phyloP scores from a whole-genome alignment of 768 basidiomycete genomes.

The Amyloporia xantha region DNA sequence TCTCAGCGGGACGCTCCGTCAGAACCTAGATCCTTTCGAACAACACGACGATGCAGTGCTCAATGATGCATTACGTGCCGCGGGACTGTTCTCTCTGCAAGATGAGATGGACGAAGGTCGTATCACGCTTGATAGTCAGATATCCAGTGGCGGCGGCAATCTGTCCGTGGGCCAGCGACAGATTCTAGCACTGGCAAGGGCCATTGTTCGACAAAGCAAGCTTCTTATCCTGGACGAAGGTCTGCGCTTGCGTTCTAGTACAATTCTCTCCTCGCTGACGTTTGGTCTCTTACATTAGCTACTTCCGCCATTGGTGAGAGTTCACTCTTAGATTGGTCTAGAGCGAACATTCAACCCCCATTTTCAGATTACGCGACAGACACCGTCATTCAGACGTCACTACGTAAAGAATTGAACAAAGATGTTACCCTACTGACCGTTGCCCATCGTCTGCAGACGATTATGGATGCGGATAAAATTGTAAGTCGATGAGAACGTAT shows the following conservation, averaged over 20 bases:
- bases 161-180: slow-evolving; percentile 54
- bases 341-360: background rate
- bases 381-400: slow-evolving; percentile 44
- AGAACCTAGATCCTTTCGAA: slow-evolving; percentile 54
- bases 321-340: background rate
- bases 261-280: background rate
- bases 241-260: slow-evolving; percentile 6
- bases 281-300: slow-evolving; percentile 9
- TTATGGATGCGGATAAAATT: slow-evolving; percentile 55
- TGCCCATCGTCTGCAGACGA: slow-evolving; percentile 18
- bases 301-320: slow-evolving; percentile 6
- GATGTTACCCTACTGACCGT: slow-evolving; percentile 42
- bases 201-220: slow-evolving; percentile 49
- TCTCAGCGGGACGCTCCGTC: slow-evolving; percentile 47
- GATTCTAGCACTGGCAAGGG: slow-evolving; percentile 52
- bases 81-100: slow-evolving; percentile 39
- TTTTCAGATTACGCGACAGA: slow-evolving; percentile 46
- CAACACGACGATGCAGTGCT: slow-evolving; percentile 47
- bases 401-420: slow-evolving; percentile 37
- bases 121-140: slow-evolving; percentile 39
- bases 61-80: slow-evolving; percentile 41
- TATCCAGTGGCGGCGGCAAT: slow-evolving; percentile 39
- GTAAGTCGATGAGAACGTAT: slow-evolving; percentile 24
- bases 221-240: slow-evolving; percentile 54
- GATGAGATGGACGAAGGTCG: slow-evolving; percentile 27